Evolutionary conservation across 306 rosid species (phyloP), one percentile per base, ranked within the genome.

Genomic region (Gastrolobium bilobum): DNA sequence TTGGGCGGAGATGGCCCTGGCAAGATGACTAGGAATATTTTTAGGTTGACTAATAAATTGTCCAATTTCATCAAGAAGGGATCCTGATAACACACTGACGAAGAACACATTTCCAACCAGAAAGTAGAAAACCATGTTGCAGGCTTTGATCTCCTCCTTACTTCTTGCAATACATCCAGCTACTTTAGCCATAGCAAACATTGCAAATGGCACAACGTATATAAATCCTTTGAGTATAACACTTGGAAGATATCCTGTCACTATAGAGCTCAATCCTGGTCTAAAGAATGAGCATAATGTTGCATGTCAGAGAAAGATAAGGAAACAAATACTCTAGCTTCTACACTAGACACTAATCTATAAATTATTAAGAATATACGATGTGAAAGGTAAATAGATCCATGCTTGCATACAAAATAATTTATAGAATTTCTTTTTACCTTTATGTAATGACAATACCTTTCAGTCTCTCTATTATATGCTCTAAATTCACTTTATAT

Each of bases 81-180:
- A 91, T 46, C 99, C 99, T 10, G 99, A 94, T 80, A 94, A 78
- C 81, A 94, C 86, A 59, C 97, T 94, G 80, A 88, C 76, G 60
- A 94, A 87, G 90, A 94, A 94, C 29, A 94, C 95, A 79, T 94
- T 94, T 81, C 97, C 99, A 38, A 94, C 91, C 58, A 91, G 87
- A 84, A 94, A 94, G 82, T 89, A 94, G 87, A 94, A 94, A 71
- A 92, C 92, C 97, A 92, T 92, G 90, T 91, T 91, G 87, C 97
- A 92, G 48, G 97, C 90, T 85, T 89, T 94, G 56, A 91, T 94
- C 88, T 94, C 99, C 83, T 91, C 95, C 82, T 87, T 91, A 85
- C 99, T 92, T 84, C 79, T 94, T 54, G 95, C 84, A 78, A 86
- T 84, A 78, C 87, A 91, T 56, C 99, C 99, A n/a, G 89, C 80